Evolutionary conservation across 228 moss, liverwort and hornwort species (phyloP).

Genomic region (Sphagnum fallax): DNA sequence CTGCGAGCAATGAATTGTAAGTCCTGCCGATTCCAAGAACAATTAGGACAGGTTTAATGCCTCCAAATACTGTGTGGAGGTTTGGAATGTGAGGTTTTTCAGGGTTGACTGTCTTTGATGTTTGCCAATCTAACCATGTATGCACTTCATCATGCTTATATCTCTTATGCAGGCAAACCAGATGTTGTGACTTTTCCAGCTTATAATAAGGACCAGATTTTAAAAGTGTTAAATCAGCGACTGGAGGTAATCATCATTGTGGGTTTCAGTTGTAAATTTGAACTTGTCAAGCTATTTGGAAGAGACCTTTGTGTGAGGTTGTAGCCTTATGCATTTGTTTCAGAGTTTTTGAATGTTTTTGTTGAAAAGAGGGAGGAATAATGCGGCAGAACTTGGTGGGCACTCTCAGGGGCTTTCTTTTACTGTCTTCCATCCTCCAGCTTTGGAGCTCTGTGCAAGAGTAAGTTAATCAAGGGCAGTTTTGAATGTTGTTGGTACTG

Average conservation of each 20-base stretch:
- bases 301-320: no score
- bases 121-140: no score
- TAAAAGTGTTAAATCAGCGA: slow-evolving; percentile 62
- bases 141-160: no score
- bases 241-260: slow-evolving; percentile 34
- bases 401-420: slow-evolving; percentile 53
- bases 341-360: neutral
- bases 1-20: slow-evolving; percentile 71
- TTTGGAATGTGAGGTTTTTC: no score
- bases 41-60: no score
- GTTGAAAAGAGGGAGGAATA: neutral
- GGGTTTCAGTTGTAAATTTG: neutral
- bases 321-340: neutral
- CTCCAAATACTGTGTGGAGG: no score
- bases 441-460: slow-evolving; percentile 91
- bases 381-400: slow-evolving; percentile 1
- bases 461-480: slow-evolving; percentile 19
- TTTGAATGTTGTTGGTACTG: no score
- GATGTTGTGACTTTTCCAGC: slow-evolving; percentile 86
- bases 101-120: no score
- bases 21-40: slow-evolving; percentile 1
- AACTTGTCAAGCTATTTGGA: no score
- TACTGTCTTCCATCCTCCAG: slow-evolving; percentile 49
- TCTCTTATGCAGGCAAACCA: slow-evolving; percentile 48
- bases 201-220: slow-evolving; percentile 81